Evolutionary conservation across 2,329 filamentous ascomycete species (phyloP).

Genomic region (Tricladium varicosporioides): DNA sequence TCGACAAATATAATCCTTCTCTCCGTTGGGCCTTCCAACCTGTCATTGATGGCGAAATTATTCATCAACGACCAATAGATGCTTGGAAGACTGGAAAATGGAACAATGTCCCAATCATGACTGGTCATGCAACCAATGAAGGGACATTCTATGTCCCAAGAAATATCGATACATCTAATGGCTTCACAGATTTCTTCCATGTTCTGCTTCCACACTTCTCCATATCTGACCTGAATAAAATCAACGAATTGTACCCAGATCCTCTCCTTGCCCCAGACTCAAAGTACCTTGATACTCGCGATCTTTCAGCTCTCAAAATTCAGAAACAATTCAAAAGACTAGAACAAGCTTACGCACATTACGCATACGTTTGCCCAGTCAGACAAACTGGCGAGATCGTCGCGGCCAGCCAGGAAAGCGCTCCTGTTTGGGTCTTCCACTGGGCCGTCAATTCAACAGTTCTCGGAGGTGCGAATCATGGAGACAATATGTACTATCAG

Average conservation of each 20-base stretch:
- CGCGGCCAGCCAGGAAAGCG: slow-evolving; percentile 5
- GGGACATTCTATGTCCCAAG: slow-evolving; percentile 58
- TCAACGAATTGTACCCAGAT: slow-evolving; percentile 61
- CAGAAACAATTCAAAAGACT: slow-evolving; percentile 56
- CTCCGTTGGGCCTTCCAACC: slow-evolving; percentile 66
- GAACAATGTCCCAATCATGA: slow-evolving; percentile 59
- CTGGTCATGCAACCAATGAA: slow-evolving; percentile 68
- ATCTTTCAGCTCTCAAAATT: slow-evolving; percentile 32
- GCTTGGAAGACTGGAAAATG: slow-evolving; percentile 51
- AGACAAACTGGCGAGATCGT: slow-evolving; percentile 53
- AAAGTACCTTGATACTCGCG: slow-evolving; percentile 39
- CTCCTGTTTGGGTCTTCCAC: slow-evolving; percentile 53
- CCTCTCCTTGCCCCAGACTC: slow-evolving; percentile 42
- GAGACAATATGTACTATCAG: slow-evolving; percentile 45
- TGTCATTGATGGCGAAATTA: slow-evolving; percentile 58
- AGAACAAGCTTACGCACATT: slow-evolving; percentile 59
- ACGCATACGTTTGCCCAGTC: slow-evolving; percentile 62
- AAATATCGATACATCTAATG: slow-evolving; percentile 44
- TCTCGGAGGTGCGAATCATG: slow-evolving; percentile 40
- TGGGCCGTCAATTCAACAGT: slow-evolving; percentile 46
- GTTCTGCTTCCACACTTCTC: slow-evolving; percentile 57
- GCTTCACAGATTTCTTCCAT: slow-evolving; percentile 59
- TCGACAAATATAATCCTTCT: slow-evolving; percentile 39
- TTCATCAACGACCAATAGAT: slow-evolving; percentile 54
- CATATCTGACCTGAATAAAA: slow-evolving; percentile 47